phyloP scores from a whole-genome alignment of 2,329 filamentous ascomycete genomes.

The Fusarium palustre region DNA sequence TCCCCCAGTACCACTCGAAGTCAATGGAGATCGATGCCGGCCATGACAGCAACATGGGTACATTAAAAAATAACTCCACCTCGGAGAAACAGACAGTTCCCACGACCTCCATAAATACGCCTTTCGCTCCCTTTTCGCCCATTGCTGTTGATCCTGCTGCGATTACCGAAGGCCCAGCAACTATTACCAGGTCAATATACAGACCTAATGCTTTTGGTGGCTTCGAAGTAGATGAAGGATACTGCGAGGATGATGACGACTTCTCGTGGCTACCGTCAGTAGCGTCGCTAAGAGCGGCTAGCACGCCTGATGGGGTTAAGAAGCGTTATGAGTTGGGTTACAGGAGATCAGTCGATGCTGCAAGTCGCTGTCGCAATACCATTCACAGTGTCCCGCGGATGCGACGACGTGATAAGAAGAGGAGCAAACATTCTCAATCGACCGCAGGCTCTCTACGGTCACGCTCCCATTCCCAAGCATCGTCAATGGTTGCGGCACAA shows the following conservation, averaged over 20 bases:
- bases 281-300: slow-evolving; percentile 11
- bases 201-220: slow-evolving; percentile 10
- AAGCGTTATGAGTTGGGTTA: slow-evolving; percentile 43
- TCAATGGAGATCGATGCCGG: slow-evolving; percentile 36
- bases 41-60: background rate
- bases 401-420: slow-evolving; percentile 46
- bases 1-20: slow-evolving; percentile 5
- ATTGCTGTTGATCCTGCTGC: slow-evolving; percentile 9
- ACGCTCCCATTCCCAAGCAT: slow-evolving; percentile 2
- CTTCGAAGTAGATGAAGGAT: slow-evolving; percentile 49
- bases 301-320: slow-evolving; percentile 28
- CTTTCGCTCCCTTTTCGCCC: slow-evolving; percentile 1
- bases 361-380: slow-evolving; percentile 41
- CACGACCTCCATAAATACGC: background rate
- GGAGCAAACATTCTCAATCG: slow-evolving; percentile 19
- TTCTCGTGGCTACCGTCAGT: slow-evolving; percentile 44
- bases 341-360: slow-evolving; percentile 43
- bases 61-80: background rate
- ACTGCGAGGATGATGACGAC: slow-evolving; percentile 44
- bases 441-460: slow-evolving; percentile 13
- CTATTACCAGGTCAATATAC: slow-evolving; percentile 3
- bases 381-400: slow-evolving; percentile 43
- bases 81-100: background rate
- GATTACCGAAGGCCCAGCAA: slow-evolving; percentile 3
- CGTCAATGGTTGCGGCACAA: slow-evolving; percentile 12